These are phyloP conservation scores for Cardamine chenopodiifolia DNA, from an alignment of 345 rosid genomes.

Conservation along the genomic window DNA sequence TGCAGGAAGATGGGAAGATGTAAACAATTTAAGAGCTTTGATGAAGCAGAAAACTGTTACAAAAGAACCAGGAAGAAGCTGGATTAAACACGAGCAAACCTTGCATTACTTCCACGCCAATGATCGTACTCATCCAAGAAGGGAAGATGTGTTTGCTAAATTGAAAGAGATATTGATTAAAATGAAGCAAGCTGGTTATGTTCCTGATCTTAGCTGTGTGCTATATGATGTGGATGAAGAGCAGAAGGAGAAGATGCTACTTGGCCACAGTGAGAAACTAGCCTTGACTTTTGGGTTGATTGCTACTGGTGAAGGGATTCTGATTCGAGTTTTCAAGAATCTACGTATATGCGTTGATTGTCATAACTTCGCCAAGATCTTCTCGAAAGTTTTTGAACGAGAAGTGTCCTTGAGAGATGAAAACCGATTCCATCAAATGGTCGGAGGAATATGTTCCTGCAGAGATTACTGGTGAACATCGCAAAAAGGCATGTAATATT, in stretches of 20 bases:
- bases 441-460: slow-evolving; percentile 68
- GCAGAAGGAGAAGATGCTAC: slow-evolving; percentile 85
- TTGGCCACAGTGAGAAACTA: slow-evolving; percentile 86
- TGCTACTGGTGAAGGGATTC: slow-evolving; percentile 49
- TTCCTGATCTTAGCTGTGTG: slow-evolving; percentile 78
- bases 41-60: slow-evolving; percentile 72
- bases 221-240: slow-evolving; percentile 84
- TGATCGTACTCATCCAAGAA: slow-evolving; percentile 81
- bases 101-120: slow-evolving; percentile 77
- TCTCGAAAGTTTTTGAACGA: slow-evolving; percentile 60
- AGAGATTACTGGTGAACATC: slow-evolving; percentile 77
- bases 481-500: slow-evolving; percentile 25
- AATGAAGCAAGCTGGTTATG: slow-evolving; percentile 82
- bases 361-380: slow-evolving; percentile 83
- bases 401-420: slow-evolving; percentile 73
- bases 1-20: slow-evolving; percentile 87
- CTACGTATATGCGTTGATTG: slow-evolving; percentile 85
- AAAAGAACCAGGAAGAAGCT: slow-evolving; percentile 90
- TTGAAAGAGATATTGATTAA: slow-evolving; percentile 54
- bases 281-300: slow-evolving; percentile 81
- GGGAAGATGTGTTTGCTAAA: slow-evolving; percentile 59
- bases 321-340: slow-evolving; percentile 76
- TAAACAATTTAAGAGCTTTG: slow-evolving; percentile 57
- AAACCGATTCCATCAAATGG: slow-evolving; percentile 72
- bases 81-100: slow-evolving; percentile 74